Percentiles rank a stretch among this genome's conserved stretches.
Evolutionary conservation across 1,284 basidiomycete genomes (phyloP).

Genomic region (Apiotrichum veenhuisii): DNA sequence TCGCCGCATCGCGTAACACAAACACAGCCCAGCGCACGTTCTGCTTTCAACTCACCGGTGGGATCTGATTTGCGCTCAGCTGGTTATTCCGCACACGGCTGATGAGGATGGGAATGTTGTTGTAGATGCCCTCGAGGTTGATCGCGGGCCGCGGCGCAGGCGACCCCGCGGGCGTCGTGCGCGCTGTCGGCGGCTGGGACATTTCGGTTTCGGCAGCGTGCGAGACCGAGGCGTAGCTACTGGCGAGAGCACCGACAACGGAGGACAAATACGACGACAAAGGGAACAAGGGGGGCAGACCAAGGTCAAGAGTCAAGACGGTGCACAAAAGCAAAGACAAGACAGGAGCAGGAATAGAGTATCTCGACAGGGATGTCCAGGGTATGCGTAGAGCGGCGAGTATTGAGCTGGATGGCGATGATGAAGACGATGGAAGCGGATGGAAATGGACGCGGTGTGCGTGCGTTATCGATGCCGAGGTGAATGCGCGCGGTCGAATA

Average conservation of each 20-base stretch:
- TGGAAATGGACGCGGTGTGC: too few relatives aligned
- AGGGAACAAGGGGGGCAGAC: neutral
- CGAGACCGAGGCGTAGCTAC: too few relatives aligned
- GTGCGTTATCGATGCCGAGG: too few relatives aligned
- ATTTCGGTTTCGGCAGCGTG: too few relatives aligned
- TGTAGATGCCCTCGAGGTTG: constrained; percentile 22
- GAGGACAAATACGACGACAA: too few relatives aligned
- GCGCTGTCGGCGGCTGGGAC: constrained; percentile 6
- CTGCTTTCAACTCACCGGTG: constrained; percentile 6
- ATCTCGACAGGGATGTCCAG: too few relatives aligned
- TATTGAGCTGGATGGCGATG: too few relatives aligned
- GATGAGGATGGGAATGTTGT: constrained; percentile 20
- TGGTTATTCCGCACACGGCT: constrained; percentile 18
- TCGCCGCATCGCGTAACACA: too few relatives aligned
- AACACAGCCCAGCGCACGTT: neutral
- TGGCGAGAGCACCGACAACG: neutral
- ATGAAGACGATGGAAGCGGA: neutral
- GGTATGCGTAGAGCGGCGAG: too few relatives aligned
- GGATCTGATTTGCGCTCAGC: constrained; percentile 14
- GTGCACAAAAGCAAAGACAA: too few relatives aligned
- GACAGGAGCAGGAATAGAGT: too few relatives aligned
- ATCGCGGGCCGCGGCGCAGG: constrained; percentile 12
- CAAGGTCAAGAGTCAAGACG: neutral
- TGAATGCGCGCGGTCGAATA: too few relatives aligned
- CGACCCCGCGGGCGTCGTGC: constrained; percentile 16